These are phyloP conservation scores for Saccharomycopsis sp. DNA, from an alignment of 805 yeast species.

Conservation along the genomic window DNA sequence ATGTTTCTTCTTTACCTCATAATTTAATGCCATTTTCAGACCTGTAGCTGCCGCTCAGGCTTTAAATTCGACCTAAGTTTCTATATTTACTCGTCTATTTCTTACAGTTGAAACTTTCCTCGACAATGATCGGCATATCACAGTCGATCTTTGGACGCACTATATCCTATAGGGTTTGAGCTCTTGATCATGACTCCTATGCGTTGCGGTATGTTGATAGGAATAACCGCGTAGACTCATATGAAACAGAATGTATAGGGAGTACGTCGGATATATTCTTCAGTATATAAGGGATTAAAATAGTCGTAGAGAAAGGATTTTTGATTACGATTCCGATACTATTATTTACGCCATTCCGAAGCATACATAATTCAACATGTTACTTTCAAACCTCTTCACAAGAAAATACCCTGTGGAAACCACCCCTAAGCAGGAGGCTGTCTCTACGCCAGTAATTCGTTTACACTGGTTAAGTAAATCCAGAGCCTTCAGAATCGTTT, in stretches of 20 bases:
- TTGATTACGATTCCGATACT: too few species aligned
- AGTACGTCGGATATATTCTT: neutral
- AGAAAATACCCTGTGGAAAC: neutral
- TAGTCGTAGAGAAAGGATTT: too few species aligned
- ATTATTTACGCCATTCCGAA: too few species aligned
- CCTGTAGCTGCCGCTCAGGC: neutral
- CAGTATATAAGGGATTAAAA: neutral
- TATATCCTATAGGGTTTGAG: too few species aligned
- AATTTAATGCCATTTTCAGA: neutral
- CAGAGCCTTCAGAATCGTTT: slow-evolving; percentile 53
- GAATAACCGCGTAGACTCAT: neutral
- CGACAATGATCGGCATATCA: neutral
- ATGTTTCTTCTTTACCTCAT: neutral
- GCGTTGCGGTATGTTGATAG: neutral
- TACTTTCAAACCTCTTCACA: neutral
- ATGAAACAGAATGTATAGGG: neutral
- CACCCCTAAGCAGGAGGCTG: neutral
- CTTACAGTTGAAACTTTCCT: neutral
- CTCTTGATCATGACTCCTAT: neutral
- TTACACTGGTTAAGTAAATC: slow-evolving; percentile 42
- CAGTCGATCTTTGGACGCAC: too few species aligned
- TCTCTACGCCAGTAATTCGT: neutral
- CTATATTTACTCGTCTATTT: neutral
- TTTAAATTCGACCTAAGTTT: neutral
- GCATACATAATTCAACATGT: too few species aligned